A percentile compares a stretch with the other conserved stretches of the same genome.
phyloP scores from a whole-genome alignment of 768 basidiomycete genomes.

The Suillus subalutaceus region DNA sequence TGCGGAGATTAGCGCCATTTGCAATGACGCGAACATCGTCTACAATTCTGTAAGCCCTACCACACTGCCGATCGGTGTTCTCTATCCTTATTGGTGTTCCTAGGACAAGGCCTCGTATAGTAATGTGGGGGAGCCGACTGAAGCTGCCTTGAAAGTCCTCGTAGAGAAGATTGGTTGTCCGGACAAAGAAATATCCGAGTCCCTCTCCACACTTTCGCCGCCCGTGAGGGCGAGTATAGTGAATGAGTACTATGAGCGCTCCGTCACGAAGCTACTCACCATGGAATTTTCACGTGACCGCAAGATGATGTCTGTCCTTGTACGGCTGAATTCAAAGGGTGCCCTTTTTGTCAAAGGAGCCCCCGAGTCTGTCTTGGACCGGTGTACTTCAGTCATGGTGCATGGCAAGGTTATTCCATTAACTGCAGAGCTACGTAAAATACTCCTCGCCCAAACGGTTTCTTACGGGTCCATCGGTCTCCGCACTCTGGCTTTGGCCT shows the following conservation, averaged over 20 bases:
- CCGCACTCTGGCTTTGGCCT: conserved; percentile 90
- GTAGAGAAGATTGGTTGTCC: conserved; percentile 90
- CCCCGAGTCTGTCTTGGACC: conserved; percentile 92
- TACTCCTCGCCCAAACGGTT: conserved; percentile 65
- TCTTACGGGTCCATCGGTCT: conserved; percentile 82
- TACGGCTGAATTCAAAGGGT: conserved; percentile 66
- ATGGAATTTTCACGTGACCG: conserved; percentile 98
- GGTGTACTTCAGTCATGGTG: conserved; percentile 75
- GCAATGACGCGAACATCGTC: conserved; percentile 91
- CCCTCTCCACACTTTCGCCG: conserved; percentile 58
- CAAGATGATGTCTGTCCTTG: conserved; percentile 99
- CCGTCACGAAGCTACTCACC: conserved; percentile 81
- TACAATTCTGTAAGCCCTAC: conserved; percentile 66
- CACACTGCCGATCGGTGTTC: not conserved
- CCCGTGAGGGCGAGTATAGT: conserved; percentile 76
- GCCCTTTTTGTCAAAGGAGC: conserved; percentile 94
- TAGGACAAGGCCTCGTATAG: conserved; percentile 81
- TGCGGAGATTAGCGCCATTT: conserved; percentile 90
- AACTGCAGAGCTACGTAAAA: conserved; percentile 57
- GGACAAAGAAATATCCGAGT: conserved; percentile 57
- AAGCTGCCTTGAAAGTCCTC: conserved; percentile 93
- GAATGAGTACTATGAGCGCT: conserved; percentile 79
- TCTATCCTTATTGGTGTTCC: conserved; percentile 12
- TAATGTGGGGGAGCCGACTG: conserved; percentile 95
- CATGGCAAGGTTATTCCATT: conserved; percentile 67